Percentiles rank a stretch among this genome's conserved stretches.
Evolutionary conservation across 176 grass and related monocot genomes (phyloP).

Genomic region (Carex scoparia): DNA sequence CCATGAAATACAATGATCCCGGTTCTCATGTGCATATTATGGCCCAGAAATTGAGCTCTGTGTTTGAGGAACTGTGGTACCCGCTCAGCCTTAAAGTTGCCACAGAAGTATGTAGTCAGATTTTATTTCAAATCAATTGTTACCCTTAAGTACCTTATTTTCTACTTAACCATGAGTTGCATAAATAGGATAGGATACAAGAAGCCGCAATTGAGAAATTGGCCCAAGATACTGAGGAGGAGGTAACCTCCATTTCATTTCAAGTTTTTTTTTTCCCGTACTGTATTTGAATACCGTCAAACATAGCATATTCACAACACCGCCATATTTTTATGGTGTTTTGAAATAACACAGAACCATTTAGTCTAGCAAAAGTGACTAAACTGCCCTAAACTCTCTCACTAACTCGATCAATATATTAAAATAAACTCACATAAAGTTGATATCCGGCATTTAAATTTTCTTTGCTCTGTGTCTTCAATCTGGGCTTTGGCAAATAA

Average conservation of each 20-base stretch:
- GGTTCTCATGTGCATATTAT: conserved; percentile 50
- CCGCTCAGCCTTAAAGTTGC: conserved; percentile 67
- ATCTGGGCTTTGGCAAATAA: background rate
- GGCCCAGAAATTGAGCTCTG: conserved; percentile 70
- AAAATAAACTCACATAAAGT: background rate
- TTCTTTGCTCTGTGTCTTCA: background rate
- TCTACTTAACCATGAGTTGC: background rate
- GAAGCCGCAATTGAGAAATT: conserved; percentile 26
- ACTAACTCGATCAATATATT: background rate
- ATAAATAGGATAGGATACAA: conserved; percentile 59
- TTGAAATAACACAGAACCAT: conserved; percentile 1
- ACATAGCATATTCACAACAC: background rate
- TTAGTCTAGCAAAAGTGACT: background rate
- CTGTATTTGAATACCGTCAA: background rate
- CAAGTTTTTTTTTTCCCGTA: background rate
- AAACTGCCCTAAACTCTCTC: background rate
- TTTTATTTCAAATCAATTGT: background rate
- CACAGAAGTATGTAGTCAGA: conserved; percentile 42
- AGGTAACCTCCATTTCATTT: conserved; percentile 39
- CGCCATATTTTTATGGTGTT: background rate
- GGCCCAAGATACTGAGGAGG: conserved; percentile 62
- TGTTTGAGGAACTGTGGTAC: conserved; percentile 83
- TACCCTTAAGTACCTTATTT: conserved; percentile 10
- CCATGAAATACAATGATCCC: conserved; percentile 79
- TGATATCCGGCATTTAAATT: background rate